A percentile compares a stretch with the other conserved stretches of the same genome.
Conservation (phyloP, 176 grass and related monocot species). For the Raddia guianensis region DNA sequence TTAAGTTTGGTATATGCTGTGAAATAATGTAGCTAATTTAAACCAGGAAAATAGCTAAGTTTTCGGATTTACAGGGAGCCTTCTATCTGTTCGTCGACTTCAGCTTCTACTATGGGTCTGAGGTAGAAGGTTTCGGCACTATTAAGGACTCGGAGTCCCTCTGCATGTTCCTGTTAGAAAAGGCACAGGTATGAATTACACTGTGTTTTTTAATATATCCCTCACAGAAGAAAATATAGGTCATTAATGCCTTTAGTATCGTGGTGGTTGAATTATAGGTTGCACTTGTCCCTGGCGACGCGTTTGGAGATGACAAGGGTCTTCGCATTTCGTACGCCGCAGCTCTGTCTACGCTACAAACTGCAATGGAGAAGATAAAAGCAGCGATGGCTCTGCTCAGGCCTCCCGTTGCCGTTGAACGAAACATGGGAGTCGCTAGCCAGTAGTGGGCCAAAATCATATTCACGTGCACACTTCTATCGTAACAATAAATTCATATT, state of each 20-base stretch:
- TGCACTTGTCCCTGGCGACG: slow-evolving; percentile 84
- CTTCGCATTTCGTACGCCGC: slow-evolving; percentile 87
- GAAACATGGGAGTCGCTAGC: neutral
- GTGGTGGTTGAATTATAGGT: slow-evolving; percentile 49
- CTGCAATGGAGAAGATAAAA: slow-evolving; percentile 76
- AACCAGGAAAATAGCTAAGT: slow-evolving; percentile 22
- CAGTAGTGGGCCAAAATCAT: neutral
- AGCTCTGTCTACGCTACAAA: slow-evolving; percentile 69
- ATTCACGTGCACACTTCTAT: neutral
- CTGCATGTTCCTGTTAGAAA: slow-evolving; percentile 84
- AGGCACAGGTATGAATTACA: slow-evolving; percentile 60
- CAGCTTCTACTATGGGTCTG: slow-evolving; percentile 78
- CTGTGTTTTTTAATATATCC: neutral
- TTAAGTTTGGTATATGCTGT: slow-evolving; percentile 27
- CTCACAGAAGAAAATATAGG: neutral
- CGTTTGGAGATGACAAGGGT: slow-evolving; percentile 88
- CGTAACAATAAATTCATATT: neutral
- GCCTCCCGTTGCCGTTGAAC: slow-evolving; percentile 61
- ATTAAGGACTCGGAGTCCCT: slow-evolving; percentile 81
- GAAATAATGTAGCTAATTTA: neutral
- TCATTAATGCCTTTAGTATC: neutral
- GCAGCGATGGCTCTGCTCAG: slow-evolving; percentile 68
- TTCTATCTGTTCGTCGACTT: slow-evolving; percentile 95
- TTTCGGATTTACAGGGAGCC: slow-evolving; percentile 66
- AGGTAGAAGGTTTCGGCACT: slow-evolving; percentile 79